These are phyloP conservation scores for Plantago coronopus DNA, from an alignment of 305 asterid genomes.

Conservation along the genomic window DNA sequence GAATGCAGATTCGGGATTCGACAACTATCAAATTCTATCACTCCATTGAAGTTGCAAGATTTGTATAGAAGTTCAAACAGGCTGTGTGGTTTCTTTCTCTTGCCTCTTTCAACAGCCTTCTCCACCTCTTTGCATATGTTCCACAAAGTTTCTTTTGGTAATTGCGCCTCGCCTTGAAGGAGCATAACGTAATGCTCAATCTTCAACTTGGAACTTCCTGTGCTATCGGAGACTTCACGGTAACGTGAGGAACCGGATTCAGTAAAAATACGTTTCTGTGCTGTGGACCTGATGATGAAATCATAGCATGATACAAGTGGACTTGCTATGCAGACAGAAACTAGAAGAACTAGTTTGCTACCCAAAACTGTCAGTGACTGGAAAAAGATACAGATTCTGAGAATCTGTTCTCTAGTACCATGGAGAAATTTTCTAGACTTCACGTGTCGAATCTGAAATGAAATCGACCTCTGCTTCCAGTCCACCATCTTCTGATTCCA, in stretches of 20 bases:
- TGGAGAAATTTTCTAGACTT: background rate
- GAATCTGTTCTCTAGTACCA: background rate
- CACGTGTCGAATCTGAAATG: background rate
- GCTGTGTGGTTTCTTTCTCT: slow-evolving; percentile 35
- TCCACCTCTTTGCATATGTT: slow-evolving; percentile 33
- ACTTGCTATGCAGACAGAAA: background rate
- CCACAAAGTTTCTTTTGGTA: slow-evolving; percentile 29
- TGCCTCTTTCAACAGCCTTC: slow-evolving; percentile 31
- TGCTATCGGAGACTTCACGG: background rate
- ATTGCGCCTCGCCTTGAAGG: slow-evolving; percentile 42
- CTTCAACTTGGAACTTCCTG: slow-evolving; percentile 19
- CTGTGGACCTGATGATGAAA: background rate
- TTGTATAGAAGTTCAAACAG: slow-evolving; percentile 34
- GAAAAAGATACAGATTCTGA: slow-evolving; percentile 12
- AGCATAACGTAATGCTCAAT: slow-evolving; percentile 35
- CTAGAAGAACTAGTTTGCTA: slow-evolving; percentile 19
- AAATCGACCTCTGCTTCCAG: slow-evolving; percentile 18
- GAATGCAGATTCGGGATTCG: slow-evolving; percentile 38
- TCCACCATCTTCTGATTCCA: slow-evolving; percentile 27
- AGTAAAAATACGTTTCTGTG: background rate
- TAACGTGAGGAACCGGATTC: slow-evolving; percentile 8
- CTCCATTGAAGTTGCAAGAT: slow-evolving; percentile 35
- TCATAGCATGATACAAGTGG: background rate
- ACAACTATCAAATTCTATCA: slow-evolving; percentile 28
- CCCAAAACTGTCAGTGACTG: slow-evolving; percentile 21